These are phyloP conservation scores for Phytopythium oedochilum DNA, from an alignment of 352 stramenopile species.

Conservation along the genomic window DNA sequence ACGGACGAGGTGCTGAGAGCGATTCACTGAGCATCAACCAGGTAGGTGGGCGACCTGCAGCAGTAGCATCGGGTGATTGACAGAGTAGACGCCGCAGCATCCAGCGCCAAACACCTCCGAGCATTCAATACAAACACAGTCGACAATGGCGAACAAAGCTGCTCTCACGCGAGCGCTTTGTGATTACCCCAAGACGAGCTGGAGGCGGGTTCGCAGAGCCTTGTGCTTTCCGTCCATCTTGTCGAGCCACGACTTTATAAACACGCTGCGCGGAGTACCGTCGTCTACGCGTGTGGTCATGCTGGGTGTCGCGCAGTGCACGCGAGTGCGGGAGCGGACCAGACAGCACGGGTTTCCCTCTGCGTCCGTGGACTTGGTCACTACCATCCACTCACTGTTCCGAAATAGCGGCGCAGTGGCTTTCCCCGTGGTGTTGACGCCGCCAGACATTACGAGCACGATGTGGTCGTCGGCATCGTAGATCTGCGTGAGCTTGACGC, in stretches of 20 bases:
- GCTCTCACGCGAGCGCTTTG: too few species aligned
- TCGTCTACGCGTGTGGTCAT: background rate
- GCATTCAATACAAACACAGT: background rate
- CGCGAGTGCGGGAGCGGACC: background rate
- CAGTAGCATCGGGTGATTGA: too few species aligned
- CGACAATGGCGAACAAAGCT: background rate
- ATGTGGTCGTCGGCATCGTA: background rate
- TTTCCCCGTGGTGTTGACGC: background rate
- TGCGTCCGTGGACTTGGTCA: background rate
- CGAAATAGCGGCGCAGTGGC: background rate
- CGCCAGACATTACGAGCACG: background rate
- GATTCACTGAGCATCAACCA: background rate
- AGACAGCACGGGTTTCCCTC: background rate
- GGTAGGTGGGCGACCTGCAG: too few species aligned
- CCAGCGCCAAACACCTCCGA: too few species aligned
- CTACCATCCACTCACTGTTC: background rate
- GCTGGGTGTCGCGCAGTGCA: background rate
- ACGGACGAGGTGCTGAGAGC: background rate
- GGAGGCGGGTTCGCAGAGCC: background rate
- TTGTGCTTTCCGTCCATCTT: background rate
- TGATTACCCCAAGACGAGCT: background rate
- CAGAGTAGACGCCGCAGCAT: too few species aligned
- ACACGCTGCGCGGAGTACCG: background rate
- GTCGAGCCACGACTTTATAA: background rate
- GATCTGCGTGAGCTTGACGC: conserved; percentile 4